These are phyloP conservation scores for Luzula sylvatica DNA, from an alignment of 176 grass and related monocot genomes.

Conservation along the genomic window DNA sequence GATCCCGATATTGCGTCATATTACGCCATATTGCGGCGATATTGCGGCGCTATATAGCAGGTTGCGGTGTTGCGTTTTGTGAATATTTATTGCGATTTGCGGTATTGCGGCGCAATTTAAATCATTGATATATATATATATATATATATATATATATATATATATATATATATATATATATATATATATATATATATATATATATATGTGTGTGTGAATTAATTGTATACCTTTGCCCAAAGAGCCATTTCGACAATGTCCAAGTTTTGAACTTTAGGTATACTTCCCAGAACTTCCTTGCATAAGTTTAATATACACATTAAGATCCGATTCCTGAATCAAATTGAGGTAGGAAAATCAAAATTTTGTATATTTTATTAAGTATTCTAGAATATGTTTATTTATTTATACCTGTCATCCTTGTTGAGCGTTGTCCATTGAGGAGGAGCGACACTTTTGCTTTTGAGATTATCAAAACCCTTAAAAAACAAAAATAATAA, in stretches of 20 bases:
- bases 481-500: slow-evolving; percentile 18
- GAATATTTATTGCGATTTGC: too few species aligned
- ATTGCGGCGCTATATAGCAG: too few species aligned
- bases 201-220: too few species aligned
- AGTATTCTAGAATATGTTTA: neutral
- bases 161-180: too few species aligned
- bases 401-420: slow-evolving; percentile 72
- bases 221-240: slow-evolving; percentile 73
- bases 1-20: too few species aligned
- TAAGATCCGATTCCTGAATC: slow-evolving; percentile 62
- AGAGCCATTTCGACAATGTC: slow-evolving; percentile 97
- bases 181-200: too few species aligned
- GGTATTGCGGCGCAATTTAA: too few species aligned
- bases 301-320: slow-evolving; percentile 72
- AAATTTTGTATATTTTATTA: neutral
- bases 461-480: slow-evolving; percentile 97
- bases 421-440: slow-evolving; percentile 98
- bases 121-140: too few species aligned
- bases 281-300: slow-evolving; percentile 61
- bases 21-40: too few species aligned
- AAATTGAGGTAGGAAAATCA: too few species aligned
- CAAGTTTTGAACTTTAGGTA: slow-evolving; percentile 78
- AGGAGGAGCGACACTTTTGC: slow-evolving; percentile 64
- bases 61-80: too few species aligned
- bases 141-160: too few species aligned